Evolutionary conservation across 148 eudicot genomes (phyloP).

Genomic region (Arbutus unedo): DNA sequence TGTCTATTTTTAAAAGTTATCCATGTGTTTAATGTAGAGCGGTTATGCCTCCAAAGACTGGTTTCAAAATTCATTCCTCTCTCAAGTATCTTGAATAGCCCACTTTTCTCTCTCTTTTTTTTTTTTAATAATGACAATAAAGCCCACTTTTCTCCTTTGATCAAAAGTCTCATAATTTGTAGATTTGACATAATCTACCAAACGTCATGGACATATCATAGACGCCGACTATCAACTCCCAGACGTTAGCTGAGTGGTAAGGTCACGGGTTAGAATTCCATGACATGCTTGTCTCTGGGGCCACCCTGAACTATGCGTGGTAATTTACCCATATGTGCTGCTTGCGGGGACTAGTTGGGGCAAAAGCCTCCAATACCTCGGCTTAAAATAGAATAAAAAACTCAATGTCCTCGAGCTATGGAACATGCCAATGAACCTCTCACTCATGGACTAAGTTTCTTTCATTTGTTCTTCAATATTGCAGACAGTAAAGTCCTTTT

Average conservation of each 20-base stretch:
- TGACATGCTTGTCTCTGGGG: not conserved
- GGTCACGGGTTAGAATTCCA: not conserved
- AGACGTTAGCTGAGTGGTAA: not conserved
- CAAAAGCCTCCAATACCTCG: not conserved
- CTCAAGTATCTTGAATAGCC: conserved; percentile 7
- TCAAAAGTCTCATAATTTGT: not conserved
- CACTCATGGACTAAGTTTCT: conserved; percentile 10
- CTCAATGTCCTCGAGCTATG: not conserved
- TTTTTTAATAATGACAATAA: too few species aligned
- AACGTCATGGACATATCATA: not conserved
- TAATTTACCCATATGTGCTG: not conserved
- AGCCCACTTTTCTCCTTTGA: conserved; percentile 1
- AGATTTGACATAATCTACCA: not conserved
- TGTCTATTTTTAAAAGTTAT: not conserved
- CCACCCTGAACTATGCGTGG: not conserved
- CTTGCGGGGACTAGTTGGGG: not conserved
- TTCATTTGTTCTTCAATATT: conserved; percentile 16
- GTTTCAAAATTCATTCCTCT: conserved; percentile 1
- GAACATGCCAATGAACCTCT: not conserved
- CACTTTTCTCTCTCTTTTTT: not conserved
- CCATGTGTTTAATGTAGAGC: not conserved
- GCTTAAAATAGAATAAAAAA: not conserved
- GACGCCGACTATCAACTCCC: not conserved
- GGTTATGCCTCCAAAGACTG: not conserved
- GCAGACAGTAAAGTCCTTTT: conserved; percentile 73